Base-by-base conservation (phyloP, 2,329 filamentous ascomycete species). In the Kalaharituber pfeilii region DNA sequence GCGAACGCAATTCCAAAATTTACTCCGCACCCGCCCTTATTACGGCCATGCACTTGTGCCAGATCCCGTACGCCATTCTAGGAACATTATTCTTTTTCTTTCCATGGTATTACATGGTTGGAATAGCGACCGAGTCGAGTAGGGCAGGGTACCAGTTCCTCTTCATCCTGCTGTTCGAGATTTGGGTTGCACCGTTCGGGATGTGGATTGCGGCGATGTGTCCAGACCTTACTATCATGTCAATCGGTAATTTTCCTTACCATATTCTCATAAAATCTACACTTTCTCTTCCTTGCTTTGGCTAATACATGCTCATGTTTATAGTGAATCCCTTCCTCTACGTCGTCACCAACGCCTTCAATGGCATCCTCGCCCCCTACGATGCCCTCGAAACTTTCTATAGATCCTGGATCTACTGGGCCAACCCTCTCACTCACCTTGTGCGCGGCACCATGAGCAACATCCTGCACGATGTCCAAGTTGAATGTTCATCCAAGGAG, bases 131-230 rank as follows among this genome's bases (percentile, higher is more conserved):
- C 0, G 77, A 82, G 57, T 27, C n/a, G 28, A 29, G 26, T 13
- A 15, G 47, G 4, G 47, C 47, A 0, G 85, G 84, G 11, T 89
- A 88, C 66, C 76, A 81, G 15, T 89, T 83, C 70, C 69, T 89
- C 25, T 87, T 91, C 81, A 77, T 77, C 0, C 70, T 88, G 63
- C 73, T 89, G 0, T 87, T 87, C 70, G 54, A 62, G 47, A 59
- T 64, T 42, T 62, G 60, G 54, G 56, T 61, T 29, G 56, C 62
- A 5, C 56, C 79, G 73, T 60, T 88, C 81, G 84, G 86, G 82
- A 20, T 84, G 66, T 89, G 83, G 83, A 86, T 91, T 61, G 84
- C 80, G 59, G 84, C 86, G 0, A 87, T 87, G 67, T 82, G 84
- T 0, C 84, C 84, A 0, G 80, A 74, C 39, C 86, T 86, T 69